Percentiles rank a stretch among this genome's conserved stretches.
phyloP scores from a whole-genome alignment of 768 basidiomycete species.

The Termitomyces sp. region DNA sequence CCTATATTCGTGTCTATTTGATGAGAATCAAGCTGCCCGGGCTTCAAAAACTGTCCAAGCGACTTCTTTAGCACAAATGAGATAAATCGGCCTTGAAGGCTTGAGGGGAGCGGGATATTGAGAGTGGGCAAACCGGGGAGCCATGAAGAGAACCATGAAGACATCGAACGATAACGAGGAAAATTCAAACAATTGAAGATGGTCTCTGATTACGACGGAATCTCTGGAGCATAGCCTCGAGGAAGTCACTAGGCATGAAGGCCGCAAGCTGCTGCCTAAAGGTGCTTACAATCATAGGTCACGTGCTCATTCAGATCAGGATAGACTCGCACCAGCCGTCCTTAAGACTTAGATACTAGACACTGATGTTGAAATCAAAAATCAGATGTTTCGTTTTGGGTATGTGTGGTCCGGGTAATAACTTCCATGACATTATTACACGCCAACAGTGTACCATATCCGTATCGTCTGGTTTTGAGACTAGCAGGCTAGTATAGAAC shows the following conservation, averaged over 20 bases:
- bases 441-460: too few species aligned
- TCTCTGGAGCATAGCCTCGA: neutral
- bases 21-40: slow-evolving; percentile 83
- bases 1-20: slow-evolving; percentile 92
- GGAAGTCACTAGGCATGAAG: neutral
- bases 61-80: slow-evolving; percentile 84
- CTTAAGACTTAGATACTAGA: too few species aligned
- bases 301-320: too few species aligned
- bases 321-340: too few species aligned
- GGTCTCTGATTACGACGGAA: neutral
- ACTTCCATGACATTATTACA: too few species aligned
- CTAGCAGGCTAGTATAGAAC: too few species aligned
- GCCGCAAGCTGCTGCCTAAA: neutral
- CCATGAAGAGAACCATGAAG: slow-evolving; percentile 58
- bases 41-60: slow-evolving; percentile 83
- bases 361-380: too few species aligned
- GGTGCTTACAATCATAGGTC: too few species aligned
- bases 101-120: slow-evolving; percentile 63
- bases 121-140: slow-evolving; percentile 65
- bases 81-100: slow-evolving; percentile 84
- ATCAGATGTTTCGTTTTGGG: too few species aligned
- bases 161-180: slow-evolving; percentile 27
- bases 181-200: neutral
- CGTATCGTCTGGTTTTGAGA: too few species aligned
- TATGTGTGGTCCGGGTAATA: too few species aligned